Percentiles rank a stretch among this genome's conserved stretches.
phyloP scores from a whole-genome alignment of 2,329 filamentous ascomycete genomes.

The Colletotrichum sp. region DNA sequence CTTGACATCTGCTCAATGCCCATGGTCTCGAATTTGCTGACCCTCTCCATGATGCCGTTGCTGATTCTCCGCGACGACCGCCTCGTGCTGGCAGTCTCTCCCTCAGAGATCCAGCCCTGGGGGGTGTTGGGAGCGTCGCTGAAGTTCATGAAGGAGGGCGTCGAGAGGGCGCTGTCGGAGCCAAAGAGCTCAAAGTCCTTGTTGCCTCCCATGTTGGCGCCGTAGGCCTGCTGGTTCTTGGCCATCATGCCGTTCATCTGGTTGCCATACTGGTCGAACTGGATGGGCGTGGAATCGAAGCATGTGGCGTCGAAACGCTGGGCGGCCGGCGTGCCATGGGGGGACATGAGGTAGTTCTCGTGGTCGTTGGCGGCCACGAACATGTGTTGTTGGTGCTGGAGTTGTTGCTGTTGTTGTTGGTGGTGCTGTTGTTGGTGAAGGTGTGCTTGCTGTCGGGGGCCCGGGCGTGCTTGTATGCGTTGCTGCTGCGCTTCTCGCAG shows the following conservation, averaged over 20 bases:
- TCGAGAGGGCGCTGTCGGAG: slow-evolving; percentile 50
- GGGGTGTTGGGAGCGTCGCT: slow-evolving; percentile 47
- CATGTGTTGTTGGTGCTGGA: slow-evolving; percentile 30
- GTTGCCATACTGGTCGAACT: slow-evolving; percentile 52
- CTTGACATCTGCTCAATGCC: slow-evolving; percentile 48
- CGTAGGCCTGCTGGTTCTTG: slow-evolving; percentile 49
- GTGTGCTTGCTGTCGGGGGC: slow-evolving; percentile 48
- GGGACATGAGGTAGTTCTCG: slow-evolving; percentile 64
- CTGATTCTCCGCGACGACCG: slow-evolving; percentile 58
- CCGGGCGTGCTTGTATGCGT: slow-evolving; percentile 77
- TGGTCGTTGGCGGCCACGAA: slow-evolving; percentile 38
- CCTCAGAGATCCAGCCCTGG: slow-evolving; percentile 56
- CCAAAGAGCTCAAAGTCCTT: slow-evolving; percentile 58
- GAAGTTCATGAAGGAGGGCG: slow-evolving; percentile 55
- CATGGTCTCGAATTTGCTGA: slow-evolving; percentile 63
- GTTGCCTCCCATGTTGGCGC: slow-evolving; percentile 43
- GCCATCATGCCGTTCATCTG: slow-evolving; percentile 50
- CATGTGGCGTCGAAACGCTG: slow-evolving; percentile 57
- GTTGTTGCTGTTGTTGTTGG: slow-evolving; percentile 29
- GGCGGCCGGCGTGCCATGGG: slow-evolving; percentile 58
- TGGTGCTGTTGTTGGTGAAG: slow-evolving; percentile 39
- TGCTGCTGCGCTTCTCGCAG: slow-evolving; percentile 92
- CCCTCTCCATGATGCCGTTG: slow-evolving; percentile 65
- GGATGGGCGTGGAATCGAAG: slow-evolving; percentile 45
- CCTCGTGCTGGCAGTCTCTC: slow-evolving; percentile 46